These are phyloP conservation scores for Schrenkiella parvula DNA, from an alignment of 345 rosid species.

Conservation along the genomic window DNA sequence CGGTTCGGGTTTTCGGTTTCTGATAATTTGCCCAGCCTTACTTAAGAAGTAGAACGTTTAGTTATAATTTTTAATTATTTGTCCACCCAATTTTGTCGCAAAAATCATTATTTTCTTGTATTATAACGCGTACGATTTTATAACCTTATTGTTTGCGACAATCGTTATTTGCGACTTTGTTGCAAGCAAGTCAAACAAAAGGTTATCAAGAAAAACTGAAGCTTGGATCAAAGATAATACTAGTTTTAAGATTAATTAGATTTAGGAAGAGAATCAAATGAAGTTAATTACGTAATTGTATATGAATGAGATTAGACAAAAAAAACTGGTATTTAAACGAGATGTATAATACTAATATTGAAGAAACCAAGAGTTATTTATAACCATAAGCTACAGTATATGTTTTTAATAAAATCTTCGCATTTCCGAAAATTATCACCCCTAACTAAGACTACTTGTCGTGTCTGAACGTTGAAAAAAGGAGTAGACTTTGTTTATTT, in stretches of 20 bases:
- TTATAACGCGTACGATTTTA: neutral
- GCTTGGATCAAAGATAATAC: conserved; percentile 2
- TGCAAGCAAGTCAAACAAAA: conserved; percentile 6
- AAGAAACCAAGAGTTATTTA: conserved; percentile 2
- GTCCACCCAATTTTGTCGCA: neutral
- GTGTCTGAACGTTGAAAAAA: conserved; percentile 12
- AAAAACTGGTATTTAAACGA: neutral
- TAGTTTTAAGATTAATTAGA: neutral
- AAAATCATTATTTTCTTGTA: neutral
- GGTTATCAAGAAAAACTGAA: neutral
- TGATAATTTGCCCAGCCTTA: too few species aligned
- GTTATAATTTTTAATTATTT: neutral
- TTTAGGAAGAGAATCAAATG: neutral
- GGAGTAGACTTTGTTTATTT: neutral
- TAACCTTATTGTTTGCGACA: neutral
- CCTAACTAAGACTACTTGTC: conserved; percentile 20
- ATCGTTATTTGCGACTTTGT: neutral
- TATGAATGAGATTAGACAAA: neutral
- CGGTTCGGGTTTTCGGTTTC: too few species aligned
- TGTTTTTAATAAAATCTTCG: neutral
- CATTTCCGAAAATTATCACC: conserved; percentile 18
- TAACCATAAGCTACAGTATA: neutral
- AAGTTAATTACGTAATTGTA: neutral
- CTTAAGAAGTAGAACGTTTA: neutral
- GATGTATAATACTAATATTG: neutral